phyloP scores from a whole-genome alignment of 805 yeast genomes.

The Metschnikowia cubensis region DNA sequence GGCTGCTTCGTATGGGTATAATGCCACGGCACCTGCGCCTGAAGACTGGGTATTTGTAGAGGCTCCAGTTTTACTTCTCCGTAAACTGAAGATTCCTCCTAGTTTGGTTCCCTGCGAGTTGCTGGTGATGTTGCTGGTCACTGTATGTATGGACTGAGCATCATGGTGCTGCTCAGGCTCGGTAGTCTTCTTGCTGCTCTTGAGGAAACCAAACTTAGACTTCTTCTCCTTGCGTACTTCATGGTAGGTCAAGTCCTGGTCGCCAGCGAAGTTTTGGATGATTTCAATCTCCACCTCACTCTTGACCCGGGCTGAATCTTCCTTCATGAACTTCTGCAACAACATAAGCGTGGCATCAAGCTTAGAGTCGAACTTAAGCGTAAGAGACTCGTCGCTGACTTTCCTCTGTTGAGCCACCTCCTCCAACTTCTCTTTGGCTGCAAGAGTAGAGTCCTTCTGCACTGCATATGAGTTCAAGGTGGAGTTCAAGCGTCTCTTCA shows the following conservation, averaged over 20 bases:
- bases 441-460: slow-evolving; percentile 40
- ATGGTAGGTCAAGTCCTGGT: slow-evolving; percentile 60
- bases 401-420: slow-evolving; percentile 36
- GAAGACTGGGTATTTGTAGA: slow-evolving; percentile 13
- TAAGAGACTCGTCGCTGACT: slow-evolving; percentile 32
- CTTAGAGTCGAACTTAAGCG: slow-evolving; percentile 51
- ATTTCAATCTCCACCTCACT: slow-evolving; percentile 88
- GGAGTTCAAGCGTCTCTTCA: slow-evolving; percentile 48
- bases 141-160: slow-evolving; percentile 33
- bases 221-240: slow-evolving; percentile 52
- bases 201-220: slow-evolving; percentile 54
- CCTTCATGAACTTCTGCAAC: slow-evolving; percentile 60
- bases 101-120: slow-evolving; percentile 20
- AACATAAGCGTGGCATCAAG: slow-evolving; percentile 49
- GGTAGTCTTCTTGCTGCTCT: slow-evolving; percentile 17
- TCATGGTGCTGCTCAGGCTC: slow-evolving; percentile 17
- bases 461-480: slow-evolving; percentile 36
- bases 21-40: slow-evolving; percentile 43
- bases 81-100: slow-evolving; percentile 34
- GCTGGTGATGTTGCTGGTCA: slow-evolving; percentile 28
- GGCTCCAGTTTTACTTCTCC: slow-evolving; percentile 28
- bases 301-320: slow-evolving; percentile 69
- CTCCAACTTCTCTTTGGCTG: slow-evolving; percentile 49
- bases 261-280: slow-evolving; percentile 80
- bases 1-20: slow-evolving; percentile 61